A percentile compares a stretch with the other conserved stretches of the same genome.
Conservation (phyloP, 2,329 filamentous ascomycete genomes). For the Penicillium polonicum region DNA sequence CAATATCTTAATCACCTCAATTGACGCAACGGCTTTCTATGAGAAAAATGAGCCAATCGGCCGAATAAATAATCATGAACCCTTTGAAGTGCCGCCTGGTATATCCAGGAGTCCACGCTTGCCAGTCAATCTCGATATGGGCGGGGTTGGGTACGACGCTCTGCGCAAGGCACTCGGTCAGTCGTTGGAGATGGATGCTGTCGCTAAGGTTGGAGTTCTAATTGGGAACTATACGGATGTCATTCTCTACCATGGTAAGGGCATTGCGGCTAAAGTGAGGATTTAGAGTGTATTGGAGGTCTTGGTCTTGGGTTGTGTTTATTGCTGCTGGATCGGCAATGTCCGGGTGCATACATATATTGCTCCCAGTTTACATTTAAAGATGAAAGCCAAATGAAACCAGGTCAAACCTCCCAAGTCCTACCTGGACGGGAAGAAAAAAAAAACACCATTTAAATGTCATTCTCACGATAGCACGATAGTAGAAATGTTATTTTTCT, state of each 20-base stretch:
- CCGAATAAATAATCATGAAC: constrained; percentile 68
- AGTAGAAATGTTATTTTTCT: background rate
- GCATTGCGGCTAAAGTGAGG: constrained; percentile 65
- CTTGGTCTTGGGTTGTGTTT: background rate
- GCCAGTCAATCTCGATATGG: constrained; percentile 77
- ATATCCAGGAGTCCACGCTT: constrained; percentile 69
- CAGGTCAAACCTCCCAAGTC: background rate
- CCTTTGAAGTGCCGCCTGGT: constrained; percentile 76
- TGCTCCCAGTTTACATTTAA: background rate
- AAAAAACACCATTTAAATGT: background rate
- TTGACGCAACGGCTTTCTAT: constrained; percentile 84
- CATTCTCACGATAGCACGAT: background rate
- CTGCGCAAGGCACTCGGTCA: constrained; percentile 79
- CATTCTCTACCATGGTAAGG: constrained; percentile 68
- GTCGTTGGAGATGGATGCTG: constrained; percentile 71
- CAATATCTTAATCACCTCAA: constrained; percentile 71
- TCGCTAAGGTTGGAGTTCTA: constrained; percentile 70
- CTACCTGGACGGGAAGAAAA: background rate
- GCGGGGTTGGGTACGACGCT: constrained; percentile 78
- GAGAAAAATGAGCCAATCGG: constrained; percentile 77
- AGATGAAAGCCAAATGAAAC: background rate
- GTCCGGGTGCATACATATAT: background rate
- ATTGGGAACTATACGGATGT: constrained; percentile 73
- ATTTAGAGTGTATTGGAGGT: constrained; percentile 16
- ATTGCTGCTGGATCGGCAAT: background rate